These are phyloP conservation scores for Septoria linicola DNA, from an alignment of 2,329 filamentous ascomycete species.

Conservation along the genomic window DNA sequence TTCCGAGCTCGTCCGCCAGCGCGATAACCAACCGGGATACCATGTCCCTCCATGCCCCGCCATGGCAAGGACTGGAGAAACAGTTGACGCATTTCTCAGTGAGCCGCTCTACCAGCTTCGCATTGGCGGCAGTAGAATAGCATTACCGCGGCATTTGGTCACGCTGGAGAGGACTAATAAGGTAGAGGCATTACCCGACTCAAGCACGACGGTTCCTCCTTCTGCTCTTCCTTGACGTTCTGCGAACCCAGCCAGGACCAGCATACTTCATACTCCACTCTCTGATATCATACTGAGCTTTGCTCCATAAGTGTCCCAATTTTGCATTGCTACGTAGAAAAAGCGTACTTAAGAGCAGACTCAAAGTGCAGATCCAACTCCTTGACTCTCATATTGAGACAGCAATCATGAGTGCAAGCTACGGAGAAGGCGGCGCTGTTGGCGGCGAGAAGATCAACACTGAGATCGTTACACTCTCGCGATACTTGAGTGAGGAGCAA, in stretches of 20 bases:
- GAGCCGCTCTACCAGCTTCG: slow-evolving; percentile 15
- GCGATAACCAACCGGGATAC: slow-evolving; percentile 9
- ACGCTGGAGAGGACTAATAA: slow-evolving; percentile 6
- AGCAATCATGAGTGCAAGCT: slow-evolving; percentile 1
- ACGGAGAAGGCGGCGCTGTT: slow-evolving; percentile 22
- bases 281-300: slow-evolving; percentile 32
- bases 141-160: slow-evolving; percentile 24
- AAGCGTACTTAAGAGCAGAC: background rate
- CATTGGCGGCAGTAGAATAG: slow-evolving; percentile 11
- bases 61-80: slow-evolving; percentile 2
- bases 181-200: slow-evolving; percentile 22
- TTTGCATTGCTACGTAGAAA: background rate
- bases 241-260: slow-evolving; percentile 10
- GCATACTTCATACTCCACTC: slow-evolving; percentile 26
- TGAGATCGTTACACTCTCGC: slow-evolving; percentile 90
- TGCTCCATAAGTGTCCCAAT: slow-evolving; percentile 8
- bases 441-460: slow-evolving; percentile 81
- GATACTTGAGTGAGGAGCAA: slow-evolving; percentile 96
- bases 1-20: slow-evolving; percentile 2
- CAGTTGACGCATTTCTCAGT: slow-evolving; percentile 2
- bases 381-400: background rate
- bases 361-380: background rate
- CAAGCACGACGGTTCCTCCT: slow-evolving; percentile 6
- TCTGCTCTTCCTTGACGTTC: slow-evolving; percentile 6
- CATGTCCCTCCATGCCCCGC: slow-evolving; percentile 13